Evolutionary conservation across 192 early-diverging fungal species (phyloP).

Genomic region (Coemansia furcata): DNA sequence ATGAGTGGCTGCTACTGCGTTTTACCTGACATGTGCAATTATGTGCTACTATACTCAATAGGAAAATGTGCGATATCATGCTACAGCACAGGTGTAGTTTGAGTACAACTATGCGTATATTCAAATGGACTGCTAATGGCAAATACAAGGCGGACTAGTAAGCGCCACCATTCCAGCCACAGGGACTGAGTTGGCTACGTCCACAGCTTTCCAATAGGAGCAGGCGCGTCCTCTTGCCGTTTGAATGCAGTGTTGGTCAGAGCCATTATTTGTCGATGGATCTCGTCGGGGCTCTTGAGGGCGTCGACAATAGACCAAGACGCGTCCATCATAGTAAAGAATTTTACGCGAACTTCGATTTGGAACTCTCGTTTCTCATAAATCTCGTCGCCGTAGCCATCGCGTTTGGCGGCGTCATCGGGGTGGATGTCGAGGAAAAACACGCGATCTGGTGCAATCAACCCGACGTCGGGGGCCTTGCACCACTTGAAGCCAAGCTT

Average conservation of each 20-base stretch:
- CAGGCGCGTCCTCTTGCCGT: constrained; percentile 26
- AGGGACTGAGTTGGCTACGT: not conserved
- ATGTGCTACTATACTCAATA: not conserved
- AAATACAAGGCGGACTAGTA: not conserved
- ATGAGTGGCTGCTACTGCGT: constrained; percentile 6
- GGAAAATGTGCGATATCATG: not conserved
- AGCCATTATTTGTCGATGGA: constrained; percentile 40
- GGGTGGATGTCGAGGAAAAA: constrained; percentile 84
- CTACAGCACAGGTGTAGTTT: too few species aligned
- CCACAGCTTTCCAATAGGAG: constrained; percentile 43
- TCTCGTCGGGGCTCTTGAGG: constrained; percentile 29
- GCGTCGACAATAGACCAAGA: constrained; percentile 53
- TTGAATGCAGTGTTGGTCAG: constrained; percentile 32
- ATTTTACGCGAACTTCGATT: constrained; percentile 69
- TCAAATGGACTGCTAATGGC: not conserved
- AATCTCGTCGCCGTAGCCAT: constrained; percentile 88
- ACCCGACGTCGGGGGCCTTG: constrained; percentile 77
- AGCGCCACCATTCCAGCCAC: not conserved
- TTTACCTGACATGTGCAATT: not conserved
- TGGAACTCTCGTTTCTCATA: constrained; percentile 89
- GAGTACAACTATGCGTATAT: not conserved
- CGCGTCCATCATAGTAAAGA: constrained; percentile 60
- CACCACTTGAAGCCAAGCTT: constrained; percentile 87
- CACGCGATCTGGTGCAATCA: constrained; percentile 82
- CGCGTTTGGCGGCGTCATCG: constrained; percentile 70